Base-by-base conservation (phyloP, 2,329 filamentous ascomycete genomes). In the Fusarium sp. region DNA sequence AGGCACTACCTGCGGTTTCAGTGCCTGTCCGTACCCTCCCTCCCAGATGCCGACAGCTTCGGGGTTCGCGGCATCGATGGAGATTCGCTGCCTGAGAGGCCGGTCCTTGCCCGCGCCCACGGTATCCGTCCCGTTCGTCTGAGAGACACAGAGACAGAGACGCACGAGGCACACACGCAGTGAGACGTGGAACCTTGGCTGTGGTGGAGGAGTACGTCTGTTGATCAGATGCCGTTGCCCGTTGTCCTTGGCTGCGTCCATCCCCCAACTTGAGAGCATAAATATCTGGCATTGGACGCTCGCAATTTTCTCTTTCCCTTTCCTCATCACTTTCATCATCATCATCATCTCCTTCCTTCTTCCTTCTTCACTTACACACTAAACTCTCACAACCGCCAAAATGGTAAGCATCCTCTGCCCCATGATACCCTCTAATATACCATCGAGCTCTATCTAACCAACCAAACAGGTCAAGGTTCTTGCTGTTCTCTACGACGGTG, bases 401-500 rank as follows among this genome's bases (percentile, higher is more conserved):
- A 76, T 76, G 74, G 74, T 76, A 76, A 64, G 74, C 55, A 51
- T 61, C 40, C 16, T 23, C 10, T 39, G 28, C 23, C 23, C 23
- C 23, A 23, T 23, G 23, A 23, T 51, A 54, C 36, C 36, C 18
- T 30, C 34, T 47, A 39, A 48, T 54, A 51, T 53, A 50, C 36
- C 37, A 36, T 61, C 43, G 50, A 61, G 65, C 60, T 57, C 62
- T 66, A 60, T 58, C 71, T 75, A 65, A 75, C 72, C 63, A 18
- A 12, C 13, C 27, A 48, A 77, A 78, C 76, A 98, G 94, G 95
- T 95, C 86, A 98, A 98, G 87, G 93, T 98, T 85, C 91, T 98
- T 81, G 88, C 95, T 80, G 93, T 97, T 77, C 89, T 97, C 76
- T 98, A 98, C 88, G 95, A 98, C 84, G 95, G 94, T 82, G 89